Evolutionary conservation across 23 red algal genomes (phyloP), one percentile per base, ranked within the genome.

Genomic region (Gracilaria gracilis): DNA sequence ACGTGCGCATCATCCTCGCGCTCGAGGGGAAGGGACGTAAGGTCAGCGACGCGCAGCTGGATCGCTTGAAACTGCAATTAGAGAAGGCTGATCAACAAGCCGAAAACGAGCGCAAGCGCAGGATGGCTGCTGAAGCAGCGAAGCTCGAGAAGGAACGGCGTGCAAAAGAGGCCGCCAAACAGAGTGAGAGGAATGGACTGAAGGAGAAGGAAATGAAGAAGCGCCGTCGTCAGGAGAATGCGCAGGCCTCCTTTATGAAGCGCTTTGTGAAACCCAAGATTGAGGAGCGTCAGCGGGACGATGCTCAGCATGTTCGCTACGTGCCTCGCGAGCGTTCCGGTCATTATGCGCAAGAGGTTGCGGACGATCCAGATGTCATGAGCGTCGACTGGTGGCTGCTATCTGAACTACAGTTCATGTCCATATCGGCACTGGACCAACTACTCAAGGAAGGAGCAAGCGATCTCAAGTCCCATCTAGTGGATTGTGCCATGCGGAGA

Each of bases 51-150:
- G 75, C 73, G 6, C 48, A 38, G 28, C 24, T 90, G 62, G 87
- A 90, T 54, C 76, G 74, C 23, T 35, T 75, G 37, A 90, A 90
- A 90, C 58, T 81, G 28, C 36, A 57, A 65, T 31, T 90, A 0
- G 87, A 90, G 74, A 90, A 90, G 51, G 87, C 87, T 13, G 87
- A 90, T 69, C 67, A 81, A 57, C 65, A 77, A 36, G 75, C 71
- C 4, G 54, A 90, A 39, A 71, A 73, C 64, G 69, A 74, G 21
- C 47, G 69, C 38, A 72, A 82, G 20, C 53, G 79, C 38, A 57
- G 79, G 31, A 47, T 47, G 32, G 79, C 79, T 27, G 65, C 59
- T 9, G 82, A 67, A 35, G 49, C 65, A 54, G 74, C 53, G 9
- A 90, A 47, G 42, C 33, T 66, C 4, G 71, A 90, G 53, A 65